Conservation (phyloP, 2,329 filamentous ascomycete species). For the Emmonsia crescens region DNA sequence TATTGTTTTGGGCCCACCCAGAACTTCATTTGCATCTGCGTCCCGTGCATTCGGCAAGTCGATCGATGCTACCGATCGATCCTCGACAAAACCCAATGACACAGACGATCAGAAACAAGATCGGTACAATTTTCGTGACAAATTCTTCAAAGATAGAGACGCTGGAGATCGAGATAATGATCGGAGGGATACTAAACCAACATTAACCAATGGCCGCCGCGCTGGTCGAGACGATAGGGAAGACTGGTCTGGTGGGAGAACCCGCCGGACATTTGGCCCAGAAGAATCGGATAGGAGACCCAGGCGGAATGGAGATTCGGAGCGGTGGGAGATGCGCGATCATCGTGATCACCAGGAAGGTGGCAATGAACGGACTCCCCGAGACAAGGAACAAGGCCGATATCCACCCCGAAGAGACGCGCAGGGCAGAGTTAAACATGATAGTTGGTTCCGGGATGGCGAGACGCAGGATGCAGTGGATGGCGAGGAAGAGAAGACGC, state of each 20-base stretch:
- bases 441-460: constrained; percentile 64
- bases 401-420: constrained; percentile 52
- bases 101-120: constrained; percentile 49
- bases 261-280: constrained; percentile 29
- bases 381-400: constrained; percentile 45
- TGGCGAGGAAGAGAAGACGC: constrained; percentile 32
- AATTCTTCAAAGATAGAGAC: constrained; percentile 28
- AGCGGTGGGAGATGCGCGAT: constrained; percentile 33
- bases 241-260: constrained; percentile 32
- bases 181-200: constrained; percentile 26
- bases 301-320: constrained; percentile 33
- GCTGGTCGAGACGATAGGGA: constrained; percentile 27
- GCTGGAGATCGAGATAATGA: constrained; percentile 20
- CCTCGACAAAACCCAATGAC: constrained; percentile 40
- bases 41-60: constrained; percentile 43
- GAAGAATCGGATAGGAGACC: constrained; percentile 33
- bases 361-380: constrained; percentile 38
- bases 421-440: constrained; percentile 53
- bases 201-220: constrained; percentile 25
- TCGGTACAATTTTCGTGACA: constrained; percentile 50
- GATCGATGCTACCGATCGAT: constrained; percentile 35
- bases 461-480: constrained; percentile 27
- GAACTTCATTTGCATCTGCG: constrained; percentile 69
- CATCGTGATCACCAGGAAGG: constrained; percentile 49
- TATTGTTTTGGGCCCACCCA: constrained; percentile 74